Conservation (phyloP, 495 filamentous ascomycete genomes). For the Podospora fimiseda region DNA sequence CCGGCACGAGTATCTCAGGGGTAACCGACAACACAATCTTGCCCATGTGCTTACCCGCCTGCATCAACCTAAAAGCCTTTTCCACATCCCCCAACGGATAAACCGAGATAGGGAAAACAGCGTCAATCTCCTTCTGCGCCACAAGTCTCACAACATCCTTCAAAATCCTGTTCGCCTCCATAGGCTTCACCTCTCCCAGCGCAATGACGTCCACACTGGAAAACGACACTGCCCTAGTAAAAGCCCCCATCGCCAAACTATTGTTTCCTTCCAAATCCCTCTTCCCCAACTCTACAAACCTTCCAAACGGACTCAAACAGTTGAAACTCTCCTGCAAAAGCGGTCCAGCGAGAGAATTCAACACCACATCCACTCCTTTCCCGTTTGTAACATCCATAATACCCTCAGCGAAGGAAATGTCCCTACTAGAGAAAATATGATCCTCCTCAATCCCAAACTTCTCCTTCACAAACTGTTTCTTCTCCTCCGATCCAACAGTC, state of each 20-base stretch:
- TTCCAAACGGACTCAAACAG: conserved; percentile 49
- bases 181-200: conserved; percentile 18
- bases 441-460: conserved; percentile 42
- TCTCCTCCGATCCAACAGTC: conserved; percentile 45
- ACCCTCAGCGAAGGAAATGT: conserved; percentile 34
- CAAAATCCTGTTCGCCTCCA: conserved; percentile 33
- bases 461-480: conserved; percentile 40
- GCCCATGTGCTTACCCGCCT: conserved; percentile 46
- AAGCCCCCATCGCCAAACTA: conserved; percentile 37
- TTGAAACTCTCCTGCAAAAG: conserved; percentile 47
- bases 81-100: conserved; percentile 35
- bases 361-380: conserved; percentile 51
- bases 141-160: conserved; percentile 37
- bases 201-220: conserved; percentile 27
- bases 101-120: conserved; percentile 28
- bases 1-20: conserved; percentile 16
- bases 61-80: conserved; percentile 42
- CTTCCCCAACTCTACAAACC: conserved; percentile 53
- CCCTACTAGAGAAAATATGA: conserved; percentile 47
- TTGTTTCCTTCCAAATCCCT: conserved; percentile 32
- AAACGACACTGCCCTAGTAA: conserved; percentile 29
- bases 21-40: conserved; percentile 46
- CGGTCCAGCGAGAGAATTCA: conserved; percentile 55
- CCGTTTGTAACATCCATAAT: conserved; percentile 42
- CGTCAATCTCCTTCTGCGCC: conserved; percentile 25